Conservation (phyloP, 495 filamentous ascomycete genomes). For the Podospora sp. region DNA sequence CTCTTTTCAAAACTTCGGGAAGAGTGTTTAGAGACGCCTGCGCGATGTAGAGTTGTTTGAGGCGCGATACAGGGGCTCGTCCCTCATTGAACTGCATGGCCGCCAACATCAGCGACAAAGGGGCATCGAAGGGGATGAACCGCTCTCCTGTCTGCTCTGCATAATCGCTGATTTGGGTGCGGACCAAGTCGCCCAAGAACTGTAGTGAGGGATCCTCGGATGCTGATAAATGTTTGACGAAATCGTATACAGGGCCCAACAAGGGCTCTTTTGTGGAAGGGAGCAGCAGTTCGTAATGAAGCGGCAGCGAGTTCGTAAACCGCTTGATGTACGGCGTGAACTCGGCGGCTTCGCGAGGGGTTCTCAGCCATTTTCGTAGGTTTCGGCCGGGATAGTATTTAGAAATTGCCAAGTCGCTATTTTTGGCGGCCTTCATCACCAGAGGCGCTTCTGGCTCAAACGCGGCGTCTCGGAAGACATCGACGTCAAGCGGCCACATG, state of each 20-base stretch:
- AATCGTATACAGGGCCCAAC: neutral
- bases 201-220: neutral
- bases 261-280: neutral
- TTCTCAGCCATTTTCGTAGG: neutral
- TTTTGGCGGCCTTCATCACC: neutral
- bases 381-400: neutral
- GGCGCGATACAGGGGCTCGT: neutral
- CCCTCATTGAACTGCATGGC: constrained; percentile 40
- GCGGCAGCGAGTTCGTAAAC: neutral
- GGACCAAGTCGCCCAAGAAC: neutral
- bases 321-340: neutral
- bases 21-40: constrained; percentile 72
- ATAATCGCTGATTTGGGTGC: neutral
- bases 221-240: neutral
- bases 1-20: constrained; percentile 60
- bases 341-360: neutral
- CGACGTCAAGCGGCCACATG: neutral
- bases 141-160: neutral
- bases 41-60: constrained; percentile 71
- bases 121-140: constrained; percentile 43
- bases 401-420: neutral
- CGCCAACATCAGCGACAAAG: constrained; percentile 39
- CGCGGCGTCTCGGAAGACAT: neutral
- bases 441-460: neutral
- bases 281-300: neutral